Evolutionary conservation across 2,329 filamentous ascomycete genomes (phyloP).

Genomic region (Parafenestella ontariensis): DNA sequence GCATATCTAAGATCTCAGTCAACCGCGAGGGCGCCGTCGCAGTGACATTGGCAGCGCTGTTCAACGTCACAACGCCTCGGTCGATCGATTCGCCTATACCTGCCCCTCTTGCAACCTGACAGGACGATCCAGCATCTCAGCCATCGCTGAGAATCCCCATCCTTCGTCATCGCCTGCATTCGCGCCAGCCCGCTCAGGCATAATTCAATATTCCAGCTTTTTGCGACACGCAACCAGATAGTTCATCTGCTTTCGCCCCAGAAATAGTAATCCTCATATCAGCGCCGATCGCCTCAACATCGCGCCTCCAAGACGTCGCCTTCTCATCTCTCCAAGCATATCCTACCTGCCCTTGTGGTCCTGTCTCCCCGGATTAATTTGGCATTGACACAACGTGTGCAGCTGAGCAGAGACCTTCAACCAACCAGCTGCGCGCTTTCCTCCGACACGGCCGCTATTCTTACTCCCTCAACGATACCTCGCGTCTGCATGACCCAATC

Average conservation of each 20-base stretch:
- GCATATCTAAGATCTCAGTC: neutral
- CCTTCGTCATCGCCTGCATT: slow-evolving; percentile 21
- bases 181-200: slow-evolving; percentile 21
- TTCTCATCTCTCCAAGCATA: neutral
- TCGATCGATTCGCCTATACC: slow-evolving; percentile 15
- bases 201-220: slow-evolving; percentile 21
- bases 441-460: neutral
- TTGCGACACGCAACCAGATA: slow-evolving; percentile 10
- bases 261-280: neutral
- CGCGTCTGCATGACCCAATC: slow-evolving; percentile 4
- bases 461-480: slow-evolving; percentile 1
- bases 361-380: neutral
- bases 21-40: neutral
- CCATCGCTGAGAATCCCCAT: slow-evolving; percentile 11
- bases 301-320: neutral
- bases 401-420: neutral
- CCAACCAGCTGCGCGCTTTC: neutral
- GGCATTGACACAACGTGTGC: neutral
- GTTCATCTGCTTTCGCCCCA: slow-evolving; percentile 2
- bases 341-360: neutral
- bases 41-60: neutral
- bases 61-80: slow-evolving; percentile 10
- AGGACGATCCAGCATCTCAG: slow-evolving; percentile 7
- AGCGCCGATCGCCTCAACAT: neutral
- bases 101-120: slow-evolving; percentile 18